phyloP scores from a whole-genome alignment of 2,329 filamentous ascomycete genomes.

The Diaporthe capsici region DNA sequence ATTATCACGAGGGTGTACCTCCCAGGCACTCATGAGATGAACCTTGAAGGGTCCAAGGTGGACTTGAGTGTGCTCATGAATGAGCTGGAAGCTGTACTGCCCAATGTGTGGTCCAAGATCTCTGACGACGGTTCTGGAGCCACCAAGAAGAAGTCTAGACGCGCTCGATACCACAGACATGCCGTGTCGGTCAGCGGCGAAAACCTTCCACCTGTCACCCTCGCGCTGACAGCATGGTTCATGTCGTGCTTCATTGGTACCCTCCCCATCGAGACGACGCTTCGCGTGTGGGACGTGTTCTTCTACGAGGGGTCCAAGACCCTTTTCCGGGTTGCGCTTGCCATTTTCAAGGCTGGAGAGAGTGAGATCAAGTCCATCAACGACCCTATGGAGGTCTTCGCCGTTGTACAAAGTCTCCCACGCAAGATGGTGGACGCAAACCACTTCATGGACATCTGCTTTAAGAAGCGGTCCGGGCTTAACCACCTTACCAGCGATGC shows the following conservation, averaged over 20 bases:
- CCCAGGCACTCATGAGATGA: constrained; percentile 92
- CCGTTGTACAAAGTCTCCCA: constrained; percentile 90
- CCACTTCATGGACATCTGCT: constrained; percentile 84
- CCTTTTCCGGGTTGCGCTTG: constrained; percentile 90
- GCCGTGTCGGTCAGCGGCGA: constrained; percentile 25
- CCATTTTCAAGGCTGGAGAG: constrained; percentile 92
- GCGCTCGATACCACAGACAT: constrained; percentile 27
- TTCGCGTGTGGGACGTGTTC: constrained; percentile 95
- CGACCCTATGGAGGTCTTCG: constrained; percentile 96
- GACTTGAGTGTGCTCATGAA: constrained; percentile 95
- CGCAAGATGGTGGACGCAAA: constrained; percentile 87
- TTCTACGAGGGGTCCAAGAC: constrained; percentile 97
- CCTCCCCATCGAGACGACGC: constrained; percentile 89
- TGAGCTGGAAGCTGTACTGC: constrained; percentile 84
- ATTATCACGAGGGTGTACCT: constrained; percentile 91
- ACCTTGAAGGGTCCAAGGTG: constrained; percentile 91
- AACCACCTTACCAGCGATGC: constrained; percentile 85
- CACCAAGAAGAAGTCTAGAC: constrained; percentile 37
- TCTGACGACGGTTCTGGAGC: constrained; percentile 51
- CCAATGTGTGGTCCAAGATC: constrained; percentile 88
- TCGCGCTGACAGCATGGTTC: constrained; percentile 97
- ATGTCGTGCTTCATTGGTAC: constrained; percentile 98
- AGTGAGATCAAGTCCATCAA: constrained; percentile 81
- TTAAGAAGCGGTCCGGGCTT: constrained; percentile 84
- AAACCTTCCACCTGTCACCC: constrained; percentile 84